Conservation (phyloP, 306 rosid genomes). For the Potentilla sterilis region DNA sequence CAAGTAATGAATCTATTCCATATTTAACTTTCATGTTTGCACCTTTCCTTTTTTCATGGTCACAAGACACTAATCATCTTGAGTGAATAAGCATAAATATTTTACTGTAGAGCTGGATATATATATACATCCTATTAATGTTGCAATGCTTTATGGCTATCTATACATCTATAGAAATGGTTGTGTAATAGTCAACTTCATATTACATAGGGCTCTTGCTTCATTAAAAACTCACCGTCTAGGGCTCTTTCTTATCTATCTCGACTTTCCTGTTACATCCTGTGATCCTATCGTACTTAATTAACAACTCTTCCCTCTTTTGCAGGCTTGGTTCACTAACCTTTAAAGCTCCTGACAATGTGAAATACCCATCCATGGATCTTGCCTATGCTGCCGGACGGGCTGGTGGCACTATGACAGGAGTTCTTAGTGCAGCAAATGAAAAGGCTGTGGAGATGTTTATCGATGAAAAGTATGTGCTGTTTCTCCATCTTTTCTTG, state of each 20-base stretch:
- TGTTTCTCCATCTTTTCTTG: slow-evolving; percentile 1
- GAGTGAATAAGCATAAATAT: not conserved
- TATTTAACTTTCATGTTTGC: not conserved
- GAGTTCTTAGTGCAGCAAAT: slow-evolving; percentile 98
- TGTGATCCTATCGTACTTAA: not conserved
- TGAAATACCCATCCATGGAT: slow-evolving; percentile 94
- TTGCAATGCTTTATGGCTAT: not conserved
- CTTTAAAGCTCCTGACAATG: slow-evolving; percentile 84
- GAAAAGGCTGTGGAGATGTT: slow-evolving; percentile 99
- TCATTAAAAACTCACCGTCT: not conserved
- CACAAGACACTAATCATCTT: not conserved
- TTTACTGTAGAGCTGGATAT: not conserved
- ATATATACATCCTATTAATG: not conserved
- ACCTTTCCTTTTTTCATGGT: not conserved
- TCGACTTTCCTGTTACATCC: not conserved
- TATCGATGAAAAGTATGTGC: slow-evolving; percentile 76
- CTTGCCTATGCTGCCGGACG: slow-evolving; percentile 97
- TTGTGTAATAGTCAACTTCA: not conserved
- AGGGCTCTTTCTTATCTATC: not conserved
- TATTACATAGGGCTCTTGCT: not conserved
- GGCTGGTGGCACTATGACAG: slow-evolving; percentile 99
- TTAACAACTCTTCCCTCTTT: not conserved
- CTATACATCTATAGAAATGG: not conserved
- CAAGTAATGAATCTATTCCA: slow-evolving; percentile 58
- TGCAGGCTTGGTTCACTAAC: slow-evolving; percentile 95